These are phyloP conservation scores for Podosphaera fusca DNA, from an alignment of 2,329 filamentous ascomycete species.

Conservation along the genomic window DNA sequence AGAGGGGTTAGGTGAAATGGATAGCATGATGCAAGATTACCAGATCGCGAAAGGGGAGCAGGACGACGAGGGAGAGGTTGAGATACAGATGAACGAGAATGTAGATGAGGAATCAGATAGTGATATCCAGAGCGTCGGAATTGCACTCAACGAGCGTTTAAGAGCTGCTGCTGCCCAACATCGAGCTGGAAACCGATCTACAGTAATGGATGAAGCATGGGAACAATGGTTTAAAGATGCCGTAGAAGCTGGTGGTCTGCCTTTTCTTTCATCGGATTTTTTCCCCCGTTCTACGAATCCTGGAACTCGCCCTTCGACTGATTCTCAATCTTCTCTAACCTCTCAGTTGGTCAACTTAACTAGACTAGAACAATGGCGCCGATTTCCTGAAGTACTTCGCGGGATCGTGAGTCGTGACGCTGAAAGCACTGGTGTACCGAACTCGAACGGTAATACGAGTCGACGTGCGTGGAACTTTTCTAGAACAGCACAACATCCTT, in stretches of 20 bases:
- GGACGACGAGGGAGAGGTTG: conserved; percentile 18
- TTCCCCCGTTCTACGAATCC: conserved; percentile 14
- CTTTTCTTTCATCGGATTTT: conserved; percentile 19
- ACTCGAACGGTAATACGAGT: not conserved
- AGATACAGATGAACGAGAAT: conserved; percentile 19
- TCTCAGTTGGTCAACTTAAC: conserved; percentile 29
- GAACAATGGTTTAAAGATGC: conserved; percentile 53
- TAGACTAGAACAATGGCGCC: conserved; percentile 31
- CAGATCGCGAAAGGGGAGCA: conserved; percentile 6
- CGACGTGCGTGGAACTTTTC: not conserved
- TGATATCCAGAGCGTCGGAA: conserved; percentile 34
- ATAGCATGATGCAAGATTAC: not conserved
- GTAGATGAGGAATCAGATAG: conserved; percentile 27
- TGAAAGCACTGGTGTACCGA: not conserved
- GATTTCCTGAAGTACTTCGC: conserved; percentile 32
- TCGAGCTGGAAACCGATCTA: conserved; percentile 33
- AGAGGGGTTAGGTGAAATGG: conserved; percentile 8
- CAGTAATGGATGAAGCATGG: conserved; percentile 46
- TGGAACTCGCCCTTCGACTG: conserved; percentile 17
- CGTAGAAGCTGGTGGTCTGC: conserved; percentile 35
- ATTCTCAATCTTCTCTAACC: conserved; percentile 19
- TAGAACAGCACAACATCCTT: not conserved
- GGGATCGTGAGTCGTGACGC: conserved; percentile 22
- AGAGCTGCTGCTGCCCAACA: conserved; percentile 38
- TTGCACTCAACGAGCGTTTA: conserved; percentile 39